Evolutionary conservation across 768 basidiomycete genomes (phyloP).

Genomic region (Boletus vinaceobasis): DNA sequence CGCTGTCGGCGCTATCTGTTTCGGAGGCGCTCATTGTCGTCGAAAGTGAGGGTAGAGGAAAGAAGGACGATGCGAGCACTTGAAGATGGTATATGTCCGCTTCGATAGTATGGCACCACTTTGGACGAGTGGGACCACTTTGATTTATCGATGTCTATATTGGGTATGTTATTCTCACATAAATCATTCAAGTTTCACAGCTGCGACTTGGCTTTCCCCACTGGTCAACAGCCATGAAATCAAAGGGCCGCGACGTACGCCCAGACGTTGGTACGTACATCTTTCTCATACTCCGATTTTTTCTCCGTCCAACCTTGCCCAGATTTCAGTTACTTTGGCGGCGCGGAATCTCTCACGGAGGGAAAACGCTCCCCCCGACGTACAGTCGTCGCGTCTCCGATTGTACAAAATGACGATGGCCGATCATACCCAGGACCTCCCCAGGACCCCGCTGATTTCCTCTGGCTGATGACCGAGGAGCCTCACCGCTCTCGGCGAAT

Average conservation of each 20-base stretch:
- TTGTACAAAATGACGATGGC: slow-evolving; percentile 38
- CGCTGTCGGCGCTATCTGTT: slow-evolving; percentile 11
- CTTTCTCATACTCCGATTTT: background rate
- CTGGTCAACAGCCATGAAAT: slow-evolving; percentile 9
- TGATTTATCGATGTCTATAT: slow-evolving; percentile 12
- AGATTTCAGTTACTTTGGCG: slow-evolving; percentile 83
- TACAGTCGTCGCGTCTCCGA: slow-evolving; percentile 44
- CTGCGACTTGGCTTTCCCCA: background rate
- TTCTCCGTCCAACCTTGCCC: background rate
- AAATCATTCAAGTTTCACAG: background rate
- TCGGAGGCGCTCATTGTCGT: slow-evolving; percentile 19
- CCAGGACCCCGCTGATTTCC: slow-evolving; percentile 79
- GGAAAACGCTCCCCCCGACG: slow-evolving; percentile 51
- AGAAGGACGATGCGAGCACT: background rate
- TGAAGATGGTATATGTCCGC: background rate
- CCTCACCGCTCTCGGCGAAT: slow-evolving; percentile 87
- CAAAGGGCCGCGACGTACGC: background rate
- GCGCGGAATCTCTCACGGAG: slow-evolving; percentile 72
- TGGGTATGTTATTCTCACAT: slow-evolving; percentile 26
- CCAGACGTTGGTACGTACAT: slow-evolving; percentile 20
- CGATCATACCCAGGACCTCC: slow-evolving; percentile 49
- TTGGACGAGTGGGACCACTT: slow-evolving; percentile 22
- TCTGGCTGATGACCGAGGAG: slow-evolving; percentile 98
- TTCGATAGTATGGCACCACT: slow-evolving; percentile 26
- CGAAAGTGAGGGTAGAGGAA: background rate